These are phyloP conservation scores for Hibiscus syriacus DNA, from an alignment of 345 rosid genomes.

Conservation along the genomic window DNA sequence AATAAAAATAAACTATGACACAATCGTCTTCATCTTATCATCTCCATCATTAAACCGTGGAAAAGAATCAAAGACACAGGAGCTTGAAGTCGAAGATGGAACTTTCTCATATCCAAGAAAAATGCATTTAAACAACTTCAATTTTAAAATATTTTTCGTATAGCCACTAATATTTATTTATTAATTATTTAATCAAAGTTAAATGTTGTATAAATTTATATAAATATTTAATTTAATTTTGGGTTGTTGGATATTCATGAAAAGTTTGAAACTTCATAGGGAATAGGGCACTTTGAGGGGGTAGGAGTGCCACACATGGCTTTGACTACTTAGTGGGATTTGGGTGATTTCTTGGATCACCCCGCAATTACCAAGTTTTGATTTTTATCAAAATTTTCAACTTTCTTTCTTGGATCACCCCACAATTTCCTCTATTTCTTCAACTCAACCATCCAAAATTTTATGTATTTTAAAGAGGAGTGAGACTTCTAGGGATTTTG, in stretches of 20 bases:
- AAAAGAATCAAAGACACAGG: not conserved
- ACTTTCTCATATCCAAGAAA: no score
- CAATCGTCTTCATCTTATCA: no score
- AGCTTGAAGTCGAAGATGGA: not conserved
- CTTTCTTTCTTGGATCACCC: slow-evolving; percentile 22
- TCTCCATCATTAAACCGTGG: not conserved
- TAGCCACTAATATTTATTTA: no score
- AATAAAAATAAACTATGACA: not conserved
- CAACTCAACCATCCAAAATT: not conserved
- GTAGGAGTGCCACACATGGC: not conserved
- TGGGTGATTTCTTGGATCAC: slow-evolving; percentile 27
- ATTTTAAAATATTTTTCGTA: no score
- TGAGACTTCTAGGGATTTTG: not conserved
- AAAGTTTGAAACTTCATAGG: slow-evolving; percentile 10
- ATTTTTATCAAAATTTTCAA: not conserved
- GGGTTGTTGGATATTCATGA: slow-evolving; percentile 1
- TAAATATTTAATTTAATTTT: not conserved
- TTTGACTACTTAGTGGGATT: not conserved
- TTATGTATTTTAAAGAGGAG: no score
- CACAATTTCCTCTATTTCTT: not conserved
- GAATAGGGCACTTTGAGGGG: not conserved
- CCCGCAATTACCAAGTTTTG: not conserved
- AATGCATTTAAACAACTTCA: no score
- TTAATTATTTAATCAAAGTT: no score
- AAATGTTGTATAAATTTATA: no score